Base-by-base conservation (phyloP, 2,329 filamentous ascomycete species). In the Colletotrichum sp. region DNA sequence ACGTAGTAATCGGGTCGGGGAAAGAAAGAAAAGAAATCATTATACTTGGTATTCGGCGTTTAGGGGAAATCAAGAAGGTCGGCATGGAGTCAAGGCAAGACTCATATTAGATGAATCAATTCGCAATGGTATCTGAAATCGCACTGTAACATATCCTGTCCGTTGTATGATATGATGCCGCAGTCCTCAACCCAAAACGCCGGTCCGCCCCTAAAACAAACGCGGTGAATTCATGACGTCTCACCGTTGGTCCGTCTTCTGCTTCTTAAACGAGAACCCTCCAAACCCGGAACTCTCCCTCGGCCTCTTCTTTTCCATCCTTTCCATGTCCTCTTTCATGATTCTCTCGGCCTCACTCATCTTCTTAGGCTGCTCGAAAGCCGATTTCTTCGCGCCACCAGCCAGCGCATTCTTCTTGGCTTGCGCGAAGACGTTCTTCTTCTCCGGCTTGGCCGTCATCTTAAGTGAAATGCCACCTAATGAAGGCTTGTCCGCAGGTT, bases 331-430 rank as follows among this genome's bases (percentile, higher is more conserved):
- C 80, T 94, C 93, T 84, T 94, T 95, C 96, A 98, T 98, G 80
- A 97, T 98, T 69, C 94, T 90, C 85, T 96, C 95, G 5, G 93
- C 94, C 82, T 98, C 95, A 80, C 94, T 96, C 91, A 98, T 96
- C 80, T 94, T 97, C 88, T 94, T 95, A 3, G 92, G 93, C 71
- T 90, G 90, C 77, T 92, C 91, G 13, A 88, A 89, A 36, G 86
- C 80, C 1, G 83, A 77, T 82, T 95, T 95, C 84, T 95, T 95
- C 5, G 89, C 86, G 2, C 90, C 89, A 1, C 86, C 85, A 1
- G 84, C 82, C 3, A 95, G 86, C 0, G 93, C 92, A 78, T 96
- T 96, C 86, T 95, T 96, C 81, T 90, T 91, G 8, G 88, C 87
- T 30, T 87, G 86, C 3, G 88, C 87, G 79, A 98, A 97, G 1